Conservation (phyloP, 2,329 filamentous ascomycete species). For the Aspergillus pseudotamarii region DNA sequence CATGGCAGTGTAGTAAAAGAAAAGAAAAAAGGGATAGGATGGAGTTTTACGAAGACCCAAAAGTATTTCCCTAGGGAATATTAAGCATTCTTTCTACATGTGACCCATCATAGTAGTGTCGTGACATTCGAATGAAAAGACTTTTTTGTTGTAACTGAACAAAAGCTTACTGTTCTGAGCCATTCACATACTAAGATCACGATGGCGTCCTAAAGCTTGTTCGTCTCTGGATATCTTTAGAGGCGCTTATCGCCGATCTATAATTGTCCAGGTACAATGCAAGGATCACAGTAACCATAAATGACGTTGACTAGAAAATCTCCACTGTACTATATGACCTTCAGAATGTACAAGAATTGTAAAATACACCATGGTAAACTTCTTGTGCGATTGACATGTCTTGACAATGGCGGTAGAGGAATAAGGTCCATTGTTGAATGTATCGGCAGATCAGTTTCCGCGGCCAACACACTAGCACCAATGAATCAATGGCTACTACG, state of each 20-base stretch:
- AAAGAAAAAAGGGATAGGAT: background rate
- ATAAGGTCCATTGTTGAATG: background rate
- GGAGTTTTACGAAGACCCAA: slow-evolving; percentile 6
- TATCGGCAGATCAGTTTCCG: background rate
- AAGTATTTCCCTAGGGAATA: slow-evolving; percentile 13
- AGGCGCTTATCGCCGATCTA: background rate
- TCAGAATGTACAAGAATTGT: background rate
- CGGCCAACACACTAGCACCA: background rate
- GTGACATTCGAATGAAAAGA: background rate
- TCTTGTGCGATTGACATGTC: background rate
- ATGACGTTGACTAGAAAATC: background rate
- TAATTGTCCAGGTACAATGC: background rate
- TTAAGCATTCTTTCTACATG: background rate
- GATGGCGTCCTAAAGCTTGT: background rate
- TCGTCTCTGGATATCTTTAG: background rate
- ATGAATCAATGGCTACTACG: background rate
- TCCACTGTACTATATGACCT: background rate
- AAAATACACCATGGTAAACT: background rate
- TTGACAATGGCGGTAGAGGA: background rate
- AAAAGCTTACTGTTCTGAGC: background rate
- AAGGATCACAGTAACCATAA: background rate
- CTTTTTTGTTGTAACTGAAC: background rate
- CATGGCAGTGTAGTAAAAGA: background rate
- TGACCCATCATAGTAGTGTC: background rate
- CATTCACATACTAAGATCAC: background rate